Percentiles rank a stretch among this genome's conserved stretches.
phyloP scores from a whole-genome alignment of 768 basidiomycete genomes.

The Vishniacozyma victoriae region DNA sequence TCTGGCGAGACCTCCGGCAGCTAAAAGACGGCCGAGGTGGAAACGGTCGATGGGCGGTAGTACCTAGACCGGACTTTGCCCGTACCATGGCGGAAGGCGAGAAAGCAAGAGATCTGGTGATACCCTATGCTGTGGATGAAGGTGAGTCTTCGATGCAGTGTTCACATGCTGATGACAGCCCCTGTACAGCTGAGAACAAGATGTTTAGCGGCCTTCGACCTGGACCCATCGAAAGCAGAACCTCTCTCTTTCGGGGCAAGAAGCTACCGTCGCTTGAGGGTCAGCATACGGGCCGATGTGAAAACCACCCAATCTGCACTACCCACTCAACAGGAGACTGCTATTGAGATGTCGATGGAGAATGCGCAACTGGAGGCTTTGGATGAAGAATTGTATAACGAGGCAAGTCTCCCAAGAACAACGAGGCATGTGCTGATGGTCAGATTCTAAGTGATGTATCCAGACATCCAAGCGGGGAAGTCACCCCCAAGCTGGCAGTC shows the following conservation, averaged over 20 bases:
- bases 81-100: slow-evolving; percentile 19
- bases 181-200: slow-evolving; percentile 11
- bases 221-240: slow-evolving; percentile 27
- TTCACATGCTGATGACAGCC: slow-evolving; percentile 1
- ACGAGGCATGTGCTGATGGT: neutral
- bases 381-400: slow-evolving; percentile 36
- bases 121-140: slow-evolving; percentile 40
- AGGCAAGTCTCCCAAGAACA: slow-evolving; percentile 16
- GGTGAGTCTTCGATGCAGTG: slow-evolving; percentile 12
- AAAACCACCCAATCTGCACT: slow-evolving; percentile 2
- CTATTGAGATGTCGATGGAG: slow-evolving; percentile 19
- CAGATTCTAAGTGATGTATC: slow-evolving; percentile 22
- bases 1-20: slow-evolving; percentile 26
- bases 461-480: neutral
- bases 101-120: slow-evolving; percentile 36
- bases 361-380: slow-evolving; percentile 34
- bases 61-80: slow-evolving; percentile 39
- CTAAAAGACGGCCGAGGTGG: slow-evolving; percentile 26
- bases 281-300: slow-evolving; percentile 11
- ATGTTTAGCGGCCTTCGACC: slow-evolving; percentile 37
- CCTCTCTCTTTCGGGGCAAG: slow-evolving; percentile 31
- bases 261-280: slow-evolving; percentile 13
- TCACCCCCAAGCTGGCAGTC: slow-evolving; percentile 7
- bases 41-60: slow-evolving; percentile 29
- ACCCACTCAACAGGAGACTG: neutral